Evolutionary conservation across 202 grass and related monocot species (phyloP), one percentile per base, ranked within the genome.

Genomic region (Zizania palustris): DNA sequence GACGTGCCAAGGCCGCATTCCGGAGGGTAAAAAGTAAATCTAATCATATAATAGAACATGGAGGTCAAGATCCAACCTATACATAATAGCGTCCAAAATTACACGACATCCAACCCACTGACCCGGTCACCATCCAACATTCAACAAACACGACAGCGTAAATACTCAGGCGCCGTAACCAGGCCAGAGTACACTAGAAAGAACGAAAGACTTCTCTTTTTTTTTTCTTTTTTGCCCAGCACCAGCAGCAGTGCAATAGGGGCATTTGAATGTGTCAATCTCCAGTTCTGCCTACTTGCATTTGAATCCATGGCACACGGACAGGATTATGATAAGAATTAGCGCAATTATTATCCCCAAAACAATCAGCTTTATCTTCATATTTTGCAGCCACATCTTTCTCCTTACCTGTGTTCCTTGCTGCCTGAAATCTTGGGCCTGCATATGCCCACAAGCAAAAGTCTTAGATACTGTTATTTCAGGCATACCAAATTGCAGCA

Each of bases 381-480:
- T 97, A 77, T 97, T 97, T 58, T 97, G 91, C 19, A 93, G 51
- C 94, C 94, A 93, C 94, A 97, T 97, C 84, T 93, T 97, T 73
- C 94, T 74, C 78, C 88, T 78, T 19, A 97, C 87, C 33, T 84
- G 53, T 3, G 94, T 97, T 43, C 94, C 91, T 72, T 86, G 84
- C 82, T 88, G 80, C 73, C 91, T 93, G 86, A 97, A 97, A 84
- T 97, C 94, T 73, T 93, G 91, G 19, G 94, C 94, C 94, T 97
- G 84, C 28, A 78, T 43, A 46, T 33, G n/a, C 21, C 66, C 1
- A 36, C 7, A 58, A 12, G 20, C 44, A 33, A 38, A 78, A 14
- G 15, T 49, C 9, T 82, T 19, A 37, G 43, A 39, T 28, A 38
- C 6, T 61, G 0, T 18, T 73, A 16, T 60, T 60, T 28, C 35